These are phyloP conservation scores for Talaromyces verruculosus DNA, from an alignment of 2,329 filamentous ascomycete species.

Conservation along the genomic window DNA sequence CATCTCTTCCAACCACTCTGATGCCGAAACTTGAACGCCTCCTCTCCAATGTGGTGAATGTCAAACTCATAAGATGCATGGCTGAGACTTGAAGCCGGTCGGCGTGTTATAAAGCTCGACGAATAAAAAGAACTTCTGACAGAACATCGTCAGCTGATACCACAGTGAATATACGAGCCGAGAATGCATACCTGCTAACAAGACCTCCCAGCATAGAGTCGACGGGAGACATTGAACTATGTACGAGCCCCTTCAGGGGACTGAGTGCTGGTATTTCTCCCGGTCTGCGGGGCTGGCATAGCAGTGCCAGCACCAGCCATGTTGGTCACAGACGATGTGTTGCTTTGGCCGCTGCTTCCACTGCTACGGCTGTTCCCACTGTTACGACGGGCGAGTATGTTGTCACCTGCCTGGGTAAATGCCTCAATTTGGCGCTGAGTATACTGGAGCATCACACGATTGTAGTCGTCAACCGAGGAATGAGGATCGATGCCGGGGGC, in stretches of 20 bases:
- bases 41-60: background rate
- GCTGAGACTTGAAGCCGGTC: background rate
- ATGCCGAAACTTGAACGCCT: slow-evolving; percentile 7
- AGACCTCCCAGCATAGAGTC: background rate
- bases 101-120: background rate
- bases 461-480: slow-evolving; percentile 39
- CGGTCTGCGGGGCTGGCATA: slow-evolving; percentile 24
- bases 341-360: slow-evolving; percentile 34
- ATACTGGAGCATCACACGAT: slow-evolving; percentile 41
- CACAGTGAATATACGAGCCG: background rate
- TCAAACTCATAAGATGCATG: slow-evolving; percentile 3
- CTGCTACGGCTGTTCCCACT: slow-evolving; percentile 30
- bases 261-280: background rate
- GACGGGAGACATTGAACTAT: slow-evolving; percentile 3
- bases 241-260: slow-evolving; percentile 2
- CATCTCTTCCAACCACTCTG: slow-evolving; percentile 8
- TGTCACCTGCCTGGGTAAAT: slow-evolving; percentile 28
- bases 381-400: slow-evolving; percentile 14
- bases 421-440: slow-evolving; percentile 40
- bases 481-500: background rate
- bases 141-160: background rate
- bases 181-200: background rate
- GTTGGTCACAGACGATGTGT: slow-evolving; percentile 26
- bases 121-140: background rate
- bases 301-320: slow-evolving; percentile 27